Percentiles rank a stretch among this genome's conserved stretches.
Conservation (phyloP, 2,329 filamentous ascomycete genomes). For the Pseudogymnoascus sp. region DNA sequence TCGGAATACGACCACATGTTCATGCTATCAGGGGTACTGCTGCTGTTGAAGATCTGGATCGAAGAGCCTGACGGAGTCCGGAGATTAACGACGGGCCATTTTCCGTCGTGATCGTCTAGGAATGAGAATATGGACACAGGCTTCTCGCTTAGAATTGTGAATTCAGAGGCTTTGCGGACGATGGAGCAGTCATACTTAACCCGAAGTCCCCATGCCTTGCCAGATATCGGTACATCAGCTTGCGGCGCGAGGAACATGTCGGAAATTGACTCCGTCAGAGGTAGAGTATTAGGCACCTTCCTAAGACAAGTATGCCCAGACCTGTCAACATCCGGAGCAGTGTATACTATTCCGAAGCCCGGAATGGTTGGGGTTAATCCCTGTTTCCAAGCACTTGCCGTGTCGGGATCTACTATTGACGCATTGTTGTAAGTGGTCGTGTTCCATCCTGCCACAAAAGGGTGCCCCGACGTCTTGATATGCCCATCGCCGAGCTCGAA, state of each 20-base stretch:
- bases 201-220: slow-evolving; percentile 2
- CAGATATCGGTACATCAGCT: not conserved
- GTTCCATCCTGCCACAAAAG: not conserved
- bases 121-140: not conserved
- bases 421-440: not conserved
- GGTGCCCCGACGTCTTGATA: not conserved
- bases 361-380: not conserved
- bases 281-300: not conserved
- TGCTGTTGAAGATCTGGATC: not conserved
- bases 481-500: not conserved
- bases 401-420: not conserved
- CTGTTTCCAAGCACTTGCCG: not conserved
- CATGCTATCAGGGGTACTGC: too few species aligned
- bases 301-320: not conserved
- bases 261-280: not conserved
- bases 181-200: slow-evolving; percentile 2
- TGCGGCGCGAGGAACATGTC: slow-evolving; percentile 6
- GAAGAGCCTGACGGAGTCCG: not conserved
- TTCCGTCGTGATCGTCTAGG: too few species aligned
- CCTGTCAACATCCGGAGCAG: not conserved
- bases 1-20: slow-evolving; percentile 3
- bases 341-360: not conserved
- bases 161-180: not conserved
- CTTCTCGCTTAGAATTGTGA: slow-evolving; percentile 6
- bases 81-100: not conserved